Evolutionary conservation across 2,329 filamentous ascomycete genomes (phyloP).

Genomic region (Fusarium equiseti): DNA sequence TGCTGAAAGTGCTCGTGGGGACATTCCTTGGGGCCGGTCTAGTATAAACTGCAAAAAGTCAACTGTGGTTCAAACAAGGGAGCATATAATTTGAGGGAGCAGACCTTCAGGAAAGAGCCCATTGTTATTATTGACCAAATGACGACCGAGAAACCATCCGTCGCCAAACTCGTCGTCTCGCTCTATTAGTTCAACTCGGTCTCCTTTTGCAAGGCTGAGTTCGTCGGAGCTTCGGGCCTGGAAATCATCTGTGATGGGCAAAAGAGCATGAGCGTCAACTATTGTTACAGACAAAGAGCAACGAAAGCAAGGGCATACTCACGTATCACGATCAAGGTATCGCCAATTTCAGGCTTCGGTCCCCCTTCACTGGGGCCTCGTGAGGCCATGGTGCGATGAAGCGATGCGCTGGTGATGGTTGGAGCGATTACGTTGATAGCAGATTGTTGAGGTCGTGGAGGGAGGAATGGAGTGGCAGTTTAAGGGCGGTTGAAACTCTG

Average conservation of each 20-base stretch:
- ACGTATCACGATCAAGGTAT: conserved; percentile 79
- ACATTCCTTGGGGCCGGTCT: conserved; percentile 65
- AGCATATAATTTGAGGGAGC: conserved; percentile 45
- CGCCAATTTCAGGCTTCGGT: conserved; percentile 70
- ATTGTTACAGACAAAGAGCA: conserved; percentile 17
- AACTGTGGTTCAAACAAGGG: conserved; percentile 30
- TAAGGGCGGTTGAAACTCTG: conserved; percentile 42
- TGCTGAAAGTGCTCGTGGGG: conserved; percentile 47
- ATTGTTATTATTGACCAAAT: conserved; percentile 78
- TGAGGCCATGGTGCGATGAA: conserved; percentile 57
- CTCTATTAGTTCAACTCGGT: conserved; percentile 85
- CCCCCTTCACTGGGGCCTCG: conserved; percentile 53
- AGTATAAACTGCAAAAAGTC: conserved; percentile 67
- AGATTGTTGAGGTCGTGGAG: conserved; percentile 38
- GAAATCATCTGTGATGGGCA: conserved; percentile 79
- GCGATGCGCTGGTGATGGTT: conserved; percentile 34
- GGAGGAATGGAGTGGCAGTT: conserved; percentile 37
- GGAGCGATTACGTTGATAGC: conserved; percentile 31
- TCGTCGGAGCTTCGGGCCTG: conserved; percentile 92
- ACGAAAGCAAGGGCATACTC: conserved; percentile 56
- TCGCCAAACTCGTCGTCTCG: conserved; percentile 90
- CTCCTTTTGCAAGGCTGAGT: conserved; percentile 86
- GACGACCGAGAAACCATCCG: conserved; percentile 84
- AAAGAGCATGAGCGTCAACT: conserved; percentile 25
- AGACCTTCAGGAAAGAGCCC: conserved; percentile 87